Base-by-base conservation (phyloP, 2,329 filamentous ascomycete genomes). In the Paraphaeosphaeria sporulosa region DNA sequence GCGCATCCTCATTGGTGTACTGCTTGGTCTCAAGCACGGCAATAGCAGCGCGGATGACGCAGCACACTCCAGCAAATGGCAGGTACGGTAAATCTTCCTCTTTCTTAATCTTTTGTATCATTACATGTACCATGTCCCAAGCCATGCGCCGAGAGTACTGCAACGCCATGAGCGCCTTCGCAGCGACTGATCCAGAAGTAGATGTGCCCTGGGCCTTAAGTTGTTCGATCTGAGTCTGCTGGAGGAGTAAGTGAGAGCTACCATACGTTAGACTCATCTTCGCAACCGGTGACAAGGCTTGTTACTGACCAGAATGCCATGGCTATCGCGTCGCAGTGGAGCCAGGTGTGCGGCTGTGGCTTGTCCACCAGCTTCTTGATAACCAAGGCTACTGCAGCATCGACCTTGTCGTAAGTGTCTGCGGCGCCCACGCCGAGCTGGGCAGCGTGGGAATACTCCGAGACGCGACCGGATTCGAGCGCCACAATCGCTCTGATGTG, bases 261-360 rank as follows among this genome's bases (percentile, higher is more conserved):
- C 17, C 9, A 9, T 19, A 27, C 9, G 15, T 57, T 13, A 57
- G 55, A 46, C 36, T 32, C n/a, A n/a, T n/a, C n/a, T n/a, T n/a
- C n/a, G n/a, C n/a, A n/a, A n/a, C n/a, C n/a, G n/a, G n/a, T n/a
- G n/a, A n/a, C n/a, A n/a, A n/a, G n/a, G n/a, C n/a, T n/a, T n/a
- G 13, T 15, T 6, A 21, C 55, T 42, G n/a, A 51, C 55, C 59
- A 66, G 17, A 66, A 63, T 13, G 61, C 60, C 42, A 66, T 59
- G 8, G 64, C 59, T 21, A 62, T 60, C 13, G 62, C 58, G 43
- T 64, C 62, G 38, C 62, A 66, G 34, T 66, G 64, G 4, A 66
- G 49, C 64, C 58, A 59, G 3, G 57, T 59, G 27, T 60, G 59
- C 5, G 64, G 60, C 12, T 61, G 32, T 13, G 64, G 64, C 23